phyloP scores from a whole-genome alignment of 73 alveolate genomes.

The Effrenium voratum region DNA sequence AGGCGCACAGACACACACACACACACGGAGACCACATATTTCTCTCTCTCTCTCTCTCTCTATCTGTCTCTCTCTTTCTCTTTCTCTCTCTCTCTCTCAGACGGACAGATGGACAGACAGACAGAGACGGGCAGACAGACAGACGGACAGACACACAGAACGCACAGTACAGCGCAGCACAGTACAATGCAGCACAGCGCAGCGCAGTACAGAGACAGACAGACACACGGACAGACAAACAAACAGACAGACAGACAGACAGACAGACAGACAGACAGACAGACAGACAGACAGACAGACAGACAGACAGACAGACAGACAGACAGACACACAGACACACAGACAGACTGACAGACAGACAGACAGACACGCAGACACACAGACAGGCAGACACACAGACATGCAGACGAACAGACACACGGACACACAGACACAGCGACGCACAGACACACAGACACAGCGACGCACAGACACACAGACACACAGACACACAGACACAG shows the following conservation, averaged over 20 bases:
- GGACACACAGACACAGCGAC: conserved; percentile 15
- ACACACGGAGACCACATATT: too few relatives aligned
- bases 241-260: conserved; percentile 51
- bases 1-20: conserved; percentile 36
- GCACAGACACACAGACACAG: conserved; percentile 20
- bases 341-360: conserved; percentile 23
- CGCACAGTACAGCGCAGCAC: background rate
- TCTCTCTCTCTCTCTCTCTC: too few relatives aligned
- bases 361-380: conserved; percentile 29
- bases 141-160: conserved; percentile 5
- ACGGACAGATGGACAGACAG: conserved; percentile 33
- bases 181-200: background rate
- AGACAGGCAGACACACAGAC: conserved; percentile 37
- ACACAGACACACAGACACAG: conserved; percentile 16
- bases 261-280: conserved; percentile 53
- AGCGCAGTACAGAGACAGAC: conserved; percentile 14
- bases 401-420: conserved; percentile 28
- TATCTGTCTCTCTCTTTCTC: too few relatives aligned
- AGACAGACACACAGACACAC: conserved; percentile 32
- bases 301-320: conserved; percentile 45
- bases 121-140: conserved; percentile 58
- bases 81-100: too few relatives aligned
- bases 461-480: conserved; percentile 12
- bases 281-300: conserved; percentile 44
- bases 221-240: conserved; percentile 37